phyloP scores from a whole-genome alignment of 2,329 filamentous ascomycete genomes.

The Epichloe sp. region DNA sequence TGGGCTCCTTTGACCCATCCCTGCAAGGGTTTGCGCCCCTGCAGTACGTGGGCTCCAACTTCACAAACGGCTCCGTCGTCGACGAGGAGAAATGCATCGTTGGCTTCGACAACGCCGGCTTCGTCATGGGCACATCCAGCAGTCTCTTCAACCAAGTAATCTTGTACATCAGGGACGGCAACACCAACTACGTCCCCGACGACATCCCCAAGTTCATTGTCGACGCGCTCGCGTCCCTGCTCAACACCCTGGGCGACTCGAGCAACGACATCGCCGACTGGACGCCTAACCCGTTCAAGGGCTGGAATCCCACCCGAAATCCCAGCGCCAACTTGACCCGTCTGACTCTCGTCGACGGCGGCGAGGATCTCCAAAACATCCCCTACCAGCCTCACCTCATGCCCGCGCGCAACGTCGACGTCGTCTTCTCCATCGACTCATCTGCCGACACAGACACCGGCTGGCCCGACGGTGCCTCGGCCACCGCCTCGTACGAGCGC shows the following conservation, averaged over 20 bases:
- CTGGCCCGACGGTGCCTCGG: constrained; percentile 49
- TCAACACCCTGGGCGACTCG: constrained; percentile 40
- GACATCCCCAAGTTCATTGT: constrained; percentile 28
- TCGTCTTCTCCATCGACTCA: constrained; percentile 53
- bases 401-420: constrained; percentile 39
- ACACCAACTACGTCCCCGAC: constrained; percentile 35
- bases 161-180: constrained; percentile 50
- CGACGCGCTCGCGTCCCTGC: constrained; percentile 34
- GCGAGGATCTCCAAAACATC: constrained; percentile 68
- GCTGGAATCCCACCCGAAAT: constrained; percentile 35
- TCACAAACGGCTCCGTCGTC: constrained; percentile 34
- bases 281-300: constrained; percentile 44
- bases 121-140: constrained; percentile 70
- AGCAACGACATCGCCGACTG: constrained; percentile 67
- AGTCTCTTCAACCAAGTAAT: constrained; percentile 63
- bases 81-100: constrained; percentile 32
- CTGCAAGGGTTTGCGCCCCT: constrained; percentile 47
- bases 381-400: constrained; percentile 54
- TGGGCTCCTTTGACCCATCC: constrained; percentile 49
- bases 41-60: constrained; percentile 45
- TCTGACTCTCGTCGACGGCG: constrained; percentile 69
- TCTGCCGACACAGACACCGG: constrained; percentile 43
- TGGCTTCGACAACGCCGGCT: constrained; percentile 71
- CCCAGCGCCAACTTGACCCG: constrained; percentile 29
- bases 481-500: constrained; percentile 44